Base-by-base conservation (phyloP, 345 rosid genomes). In the Salix udensis region DNA sequence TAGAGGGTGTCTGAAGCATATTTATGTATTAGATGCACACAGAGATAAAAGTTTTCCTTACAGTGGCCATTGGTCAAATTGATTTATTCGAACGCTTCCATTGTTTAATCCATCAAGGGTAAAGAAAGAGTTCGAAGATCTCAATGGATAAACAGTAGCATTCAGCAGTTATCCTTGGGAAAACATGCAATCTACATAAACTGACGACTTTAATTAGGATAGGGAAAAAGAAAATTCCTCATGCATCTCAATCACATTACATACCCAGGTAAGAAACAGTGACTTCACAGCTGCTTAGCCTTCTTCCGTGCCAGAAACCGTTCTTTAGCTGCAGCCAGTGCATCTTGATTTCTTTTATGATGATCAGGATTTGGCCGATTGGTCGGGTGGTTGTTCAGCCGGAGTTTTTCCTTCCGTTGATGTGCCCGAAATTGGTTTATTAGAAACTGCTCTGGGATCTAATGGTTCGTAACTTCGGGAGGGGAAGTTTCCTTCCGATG, bases 221-320 rank as follows among this genome's bases (percentile, higher is more conserved):
- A 50, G 24, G 34, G 37, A 6, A 48, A 48, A 65, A 19, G 31
- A 39, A 39, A 18, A 14, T 23, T 55, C 64, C 36, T 24, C 39
- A 8, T 8, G 19, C 42, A 73, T 78, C 60, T 48, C 42, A 31
- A 39, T 50, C 52, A 24, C 48, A 48, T 39, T 19, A 70, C 23
- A 76, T 68, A 26, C 40, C 67, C 55, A 5, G 16, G 55, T 15
- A 50, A 16, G n/a, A 5, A 16, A 24, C 1, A 40, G 31, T 28
- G 40, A 6, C 0, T 39, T 68, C 53, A 89, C 68, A 83, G 88
- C 36, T 74, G 68, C 80, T 93, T 93, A 9, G 91, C 85, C 77
- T 72, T 93, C 89, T 96, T 92, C 70, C 98, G 82, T 2, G 91
- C 94, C 83, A 93, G 69, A 69, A 89, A 89, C 12, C 97, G 91